Conservation (phyloP, 257 asterid genomes). For the Cordia subcordata region DNA sequence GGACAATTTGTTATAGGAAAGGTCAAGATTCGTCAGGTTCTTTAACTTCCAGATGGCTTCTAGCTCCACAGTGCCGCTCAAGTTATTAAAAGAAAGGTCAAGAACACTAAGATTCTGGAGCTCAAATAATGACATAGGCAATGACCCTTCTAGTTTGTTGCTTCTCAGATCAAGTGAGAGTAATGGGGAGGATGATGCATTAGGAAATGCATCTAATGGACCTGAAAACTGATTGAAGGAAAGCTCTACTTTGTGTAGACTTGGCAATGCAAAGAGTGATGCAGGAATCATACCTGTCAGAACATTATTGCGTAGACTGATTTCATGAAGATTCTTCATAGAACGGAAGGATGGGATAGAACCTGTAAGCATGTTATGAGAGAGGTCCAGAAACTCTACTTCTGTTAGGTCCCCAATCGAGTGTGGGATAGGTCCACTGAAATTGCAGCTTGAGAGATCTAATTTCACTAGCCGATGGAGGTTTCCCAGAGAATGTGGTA, state of each 20-base stretch:
- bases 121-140: not conserved
- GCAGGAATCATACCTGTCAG: not conserved
- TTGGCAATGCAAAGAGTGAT: not conserved
- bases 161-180: not conserved
- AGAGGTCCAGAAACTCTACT: not conserved
- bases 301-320: not conserved
- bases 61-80: not conserved
- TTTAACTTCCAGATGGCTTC: not conserved
- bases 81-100: not conserved
- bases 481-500: constrained; percentile 3
- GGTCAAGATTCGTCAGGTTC: not conserved
- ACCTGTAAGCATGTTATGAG: not conserved
- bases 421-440: constrained; percentile 5
- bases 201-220: not conserved
- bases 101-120: constrained; percentile 1
- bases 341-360: not conserved
- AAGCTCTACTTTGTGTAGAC: not conserved
- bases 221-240: constrained; percentile 3
- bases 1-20: not conserved
- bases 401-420: constrained; percentile 6
- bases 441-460: not conserved
- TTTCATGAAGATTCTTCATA: not conserved
- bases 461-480: not conserved
- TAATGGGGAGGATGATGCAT: constrained; percentile 2
- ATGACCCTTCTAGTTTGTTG: constrained; percentile 1